Base-by-base conservation (phyloP, 768 basidiomycete genomes). In the Clathrus columnatus region DNA sequence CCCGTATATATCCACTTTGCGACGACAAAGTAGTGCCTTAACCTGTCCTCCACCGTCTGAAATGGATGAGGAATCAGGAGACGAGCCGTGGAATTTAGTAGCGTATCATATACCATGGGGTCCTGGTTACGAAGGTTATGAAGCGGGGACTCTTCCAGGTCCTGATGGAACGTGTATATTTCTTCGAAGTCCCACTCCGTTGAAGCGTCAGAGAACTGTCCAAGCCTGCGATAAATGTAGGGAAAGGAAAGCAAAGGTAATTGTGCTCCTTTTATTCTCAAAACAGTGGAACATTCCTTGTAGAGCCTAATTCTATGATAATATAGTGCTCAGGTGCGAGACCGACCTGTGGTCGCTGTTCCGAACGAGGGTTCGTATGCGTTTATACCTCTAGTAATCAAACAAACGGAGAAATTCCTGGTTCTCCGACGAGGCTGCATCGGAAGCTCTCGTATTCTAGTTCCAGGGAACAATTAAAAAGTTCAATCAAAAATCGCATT, bases 201-300 rank as follows among this genome's bases (percentile, higher is more conserved):
- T 69, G 56, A 69, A 69, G 56, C 67, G 70, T 57, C 62, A 67
- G 44, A 77, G 85, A 49, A 87, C 86, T 0, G 80, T 81, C 0
- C 85, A 87, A 62, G 85, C 85, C 2, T 88, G 85, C 67, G 82
- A 87, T 62, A 84, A 84, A 64, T 87, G 86, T 65, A 76, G 86
- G 14, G 73, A 73, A 0, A 70, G 85, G 49, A 89, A 87, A 66
- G 85, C 83, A 27, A 89, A 88, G 75, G 85, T 86, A 60, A 48
- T 75, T 17, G 50, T 27, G 11, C 27, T 24, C 16, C 41, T 47
- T 30, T 8, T 4, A 20, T 18, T 29, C 20, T 52, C 26, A 50
- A 43, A 18, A 17, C 21, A 8, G 30, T 32, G 30, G 42, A 16
- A 36, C 20, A n/a, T 24, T 2, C 49, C 27, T 17, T 36, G 28